Conservation (phyloP, 805 yeast species). For the Saccharomycopsis sp. region DNA sequence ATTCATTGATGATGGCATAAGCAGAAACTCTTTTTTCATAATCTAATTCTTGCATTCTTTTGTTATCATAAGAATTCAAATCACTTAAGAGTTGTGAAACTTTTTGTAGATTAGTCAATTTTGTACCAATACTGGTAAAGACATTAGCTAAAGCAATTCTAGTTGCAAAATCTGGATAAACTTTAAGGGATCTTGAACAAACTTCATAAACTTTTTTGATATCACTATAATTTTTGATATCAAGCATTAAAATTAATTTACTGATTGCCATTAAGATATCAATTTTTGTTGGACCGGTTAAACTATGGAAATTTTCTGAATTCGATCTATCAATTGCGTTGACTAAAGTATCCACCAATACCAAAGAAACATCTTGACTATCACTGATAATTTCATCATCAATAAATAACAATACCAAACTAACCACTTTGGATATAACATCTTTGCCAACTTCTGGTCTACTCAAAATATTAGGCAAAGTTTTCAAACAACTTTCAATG, state of each 20-base stretch:
- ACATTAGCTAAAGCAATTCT: conserved; percentile 53
- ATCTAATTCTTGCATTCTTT: conserved; percentile 63
- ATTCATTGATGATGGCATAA: conserved; percentile 33
- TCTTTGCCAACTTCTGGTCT: conserved; percentile 26
- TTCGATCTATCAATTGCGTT: conserved; percentile 11
- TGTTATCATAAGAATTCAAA: conserved; percentile 57
- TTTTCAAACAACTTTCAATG: conserved; percentile 30
- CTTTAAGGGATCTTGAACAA: conserved; percentile 47
- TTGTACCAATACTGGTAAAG: conserved; percentile 46
- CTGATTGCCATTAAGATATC: conserved; percentile 37
- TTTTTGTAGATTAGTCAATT: conserved; percentile 31
- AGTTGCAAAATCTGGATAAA: conserved; percentile 48
- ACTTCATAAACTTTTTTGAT: conserved; percentile 38
- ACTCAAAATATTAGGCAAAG: conserved; percentile 33
- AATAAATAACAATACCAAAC: conserved; percentile 39
- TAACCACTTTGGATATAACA: conserved; percentile 44
- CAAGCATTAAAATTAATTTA: conserved; percentile 1
- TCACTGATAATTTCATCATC: conserved; percentile 49
- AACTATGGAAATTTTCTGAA: conserved; percentile 4
- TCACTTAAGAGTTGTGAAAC: conserved; percentile 48
- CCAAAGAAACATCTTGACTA: conserved; percentile 39
- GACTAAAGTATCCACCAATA: conserved; percentile 49
- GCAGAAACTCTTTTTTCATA: conserved; percentile 66
- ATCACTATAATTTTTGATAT: conserved; percentile 29
- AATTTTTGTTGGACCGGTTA: conserved; percentile 34